phyloP scores from a whole-genome alignment of 2,329 filamentous ascomycete species.

The Ophiostoma pallidulum region DNA sequence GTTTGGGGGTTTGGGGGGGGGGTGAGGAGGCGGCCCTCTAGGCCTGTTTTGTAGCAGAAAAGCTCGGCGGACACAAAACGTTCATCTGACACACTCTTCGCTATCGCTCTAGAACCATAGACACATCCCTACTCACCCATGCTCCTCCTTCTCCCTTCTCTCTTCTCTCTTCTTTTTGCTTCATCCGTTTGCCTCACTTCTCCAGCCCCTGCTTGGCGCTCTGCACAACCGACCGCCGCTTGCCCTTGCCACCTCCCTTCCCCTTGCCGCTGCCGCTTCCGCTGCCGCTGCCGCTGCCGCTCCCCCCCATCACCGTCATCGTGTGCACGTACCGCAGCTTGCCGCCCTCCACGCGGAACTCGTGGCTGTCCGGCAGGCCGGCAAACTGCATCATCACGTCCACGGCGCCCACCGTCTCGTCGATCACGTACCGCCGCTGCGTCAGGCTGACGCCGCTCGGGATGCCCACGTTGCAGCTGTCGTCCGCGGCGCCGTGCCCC shows the following conservation, averaged over 20 bases:
- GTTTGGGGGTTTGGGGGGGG: no score
- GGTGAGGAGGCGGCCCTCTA: no score
- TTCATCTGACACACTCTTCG: no score
- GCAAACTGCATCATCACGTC: slow-evolving; percentile 25
- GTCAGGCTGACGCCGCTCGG: slow-evolving; percentile 12
- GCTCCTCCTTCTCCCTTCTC: no score
- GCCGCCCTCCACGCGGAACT: slow-evolving; percentile 26
- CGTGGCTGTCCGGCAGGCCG: slow-evolving; percentile 25
- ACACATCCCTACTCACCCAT: no score
- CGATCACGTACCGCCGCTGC: slow-evolving; percentile 20
- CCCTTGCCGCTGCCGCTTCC: not conserved
- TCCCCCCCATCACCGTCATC: slow-evolving; percentile 19
- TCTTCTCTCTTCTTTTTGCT: no score
- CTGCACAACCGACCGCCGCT: not conserved
- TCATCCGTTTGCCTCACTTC: no score
- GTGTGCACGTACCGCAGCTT: slow-evolving; percentile 26
- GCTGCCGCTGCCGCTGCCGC: not conserved
- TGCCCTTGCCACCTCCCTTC: not conserved
- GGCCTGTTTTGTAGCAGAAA: no score
- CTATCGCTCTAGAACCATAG: no score
- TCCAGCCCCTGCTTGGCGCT: no score
- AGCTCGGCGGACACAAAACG: no score
- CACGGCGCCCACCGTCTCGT: slow-evolving; percentile 19
- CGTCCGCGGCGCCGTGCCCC: slow-evolving; percentile 16
- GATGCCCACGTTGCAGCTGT: slow-evolving; percentile 19